Evolutionary conservation across 257 asterid species (phyloP), one percentile per base, ranked within the genome.

Genomic region (Echium plantagineum): DNA sequence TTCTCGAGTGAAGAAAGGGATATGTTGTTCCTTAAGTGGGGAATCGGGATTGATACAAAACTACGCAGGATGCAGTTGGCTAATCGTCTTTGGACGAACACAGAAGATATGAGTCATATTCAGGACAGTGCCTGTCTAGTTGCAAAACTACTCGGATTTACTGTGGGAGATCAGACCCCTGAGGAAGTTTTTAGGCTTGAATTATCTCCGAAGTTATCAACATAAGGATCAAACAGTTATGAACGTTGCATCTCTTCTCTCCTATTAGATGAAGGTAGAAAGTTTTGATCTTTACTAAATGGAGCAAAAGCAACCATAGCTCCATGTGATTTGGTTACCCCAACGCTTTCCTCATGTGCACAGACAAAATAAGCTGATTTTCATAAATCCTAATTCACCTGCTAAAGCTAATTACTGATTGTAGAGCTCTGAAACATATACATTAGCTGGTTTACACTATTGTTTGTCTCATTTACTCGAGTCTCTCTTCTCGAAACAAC

Each of bases 161-260:
- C 70, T 21, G 84, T 88, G 57, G 77, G 81, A 0, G 89, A 84
- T 12, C 74, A 78, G 22, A 66, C 85, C 47, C 90, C 87, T 6
- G 89, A 93, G 62, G 99, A 83, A 70, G 83, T 86, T 94, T 86
- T 93, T 60, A 95, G 96, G 35, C 85, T 93, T 26, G 78, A 86
- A 65, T 89, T 93, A 65, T 64, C 94, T 4, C 88, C 98, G 13
- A 78, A 80, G 17, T 51, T 64, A 61, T 35, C 94, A 10, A 57
- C 83, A 31, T 31, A 31, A 49, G 71, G 78, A 60, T 65, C 69
- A 53, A 75, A 75, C 59, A 85, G 90, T 71, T 83, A 87, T 66
- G 83, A 68, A 49, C 82, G 85, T 20, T 80, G 86, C 68, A 57
- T 87, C 74, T 64, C 79, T 15, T 77, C 95, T 63, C 65, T 88